Evolutionary conservation across 2,329 filamentous ascomycete genomes (phyloP).

Genomic region (Neophaeococcomyces aloes): DNA sequence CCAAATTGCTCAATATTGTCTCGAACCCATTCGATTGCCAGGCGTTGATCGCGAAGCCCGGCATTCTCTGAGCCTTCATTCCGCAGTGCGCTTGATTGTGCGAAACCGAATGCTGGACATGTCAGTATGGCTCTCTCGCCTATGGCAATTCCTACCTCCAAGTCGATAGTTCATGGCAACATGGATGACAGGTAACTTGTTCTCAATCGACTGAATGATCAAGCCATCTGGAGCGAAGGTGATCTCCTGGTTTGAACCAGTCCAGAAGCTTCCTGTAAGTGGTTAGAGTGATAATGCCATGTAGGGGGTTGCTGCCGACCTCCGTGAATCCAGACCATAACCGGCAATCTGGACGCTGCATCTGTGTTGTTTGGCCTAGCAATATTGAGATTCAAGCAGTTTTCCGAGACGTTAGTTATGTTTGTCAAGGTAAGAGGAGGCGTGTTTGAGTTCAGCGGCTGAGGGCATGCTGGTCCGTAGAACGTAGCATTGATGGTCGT

Average conservation of each 20-base stretch:
- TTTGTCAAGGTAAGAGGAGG: conserved; percentile 7
- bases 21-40: conserved; percentile 18
- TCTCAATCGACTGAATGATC: conserved; percentile 12
- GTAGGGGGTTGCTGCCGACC: conserved; percentile 5
- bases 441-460: conserved; percentile 9
- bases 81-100: conserved; percentile 9
- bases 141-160: background rate
- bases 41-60: conserved; percentile 24
- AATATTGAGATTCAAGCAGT: conserved; percentile 27
- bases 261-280: conserved; percentile 8
- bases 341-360: conserved; percentile 21
- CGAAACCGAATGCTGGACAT: conserved; percentile 29
- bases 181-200: conserved; percentile 11
- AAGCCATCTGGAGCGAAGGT: conserved; percentile 11
- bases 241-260: conserved; percentile 8
- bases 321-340: conserved; percentile 24
- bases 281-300: background rate
- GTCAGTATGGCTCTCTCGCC: background rate
- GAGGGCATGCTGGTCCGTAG: conserved; percentile 22
- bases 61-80: conserved; percentile 29
- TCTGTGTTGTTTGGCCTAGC: conserved; percentile 9
- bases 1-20: conserved; percentile 20
- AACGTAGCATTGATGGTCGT: conserved; percentile 19
- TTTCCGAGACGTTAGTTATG: conserved; percentile 22
- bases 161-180: conserved; percentile 15